Evolutionary conservation across 2,329 filamentous ascomycete genomes (phyloP), one percentile per base, ranked within the genome.

Genomic region (Talaromyces marneffei): DNA sequence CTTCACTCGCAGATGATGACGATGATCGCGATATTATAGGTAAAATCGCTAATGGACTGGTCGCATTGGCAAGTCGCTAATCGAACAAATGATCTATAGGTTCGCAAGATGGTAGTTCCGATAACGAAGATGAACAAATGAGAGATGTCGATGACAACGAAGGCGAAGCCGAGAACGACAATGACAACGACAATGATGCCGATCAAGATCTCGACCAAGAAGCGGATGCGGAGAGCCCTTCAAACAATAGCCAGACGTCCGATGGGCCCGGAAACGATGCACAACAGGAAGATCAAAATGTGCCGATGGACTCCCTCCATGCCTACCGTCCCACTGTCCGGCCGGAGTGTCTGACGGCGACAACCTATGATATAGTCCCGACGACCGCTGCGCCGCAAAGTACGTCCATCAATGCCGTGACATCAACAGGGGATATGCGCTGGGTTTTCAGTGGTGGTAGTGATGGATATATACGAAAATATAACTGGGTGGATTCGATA

Each of bases 311-410:
- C 64, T 67, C 64, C 44, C 69, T 71, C 56, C 76, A 75, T 42
- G 78, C 75, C 63, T 81, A 77, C 66, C 85, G 84, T 53, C 88
- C 87, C 0, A 81, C 78, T 55, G 82, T 92, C n/a, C 85, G 90
- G 0, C 82, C 87, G 10, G 92, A 96, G 70, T 89, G 87, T n/a
- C 78, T 96, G 55, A 87, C 83, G 1, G 93, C 94, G 14, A 79
- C 82, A 42, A 85, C 89, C 2, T 99, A 97, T 79, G 94, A 99
- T 72, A 96, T 99, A 63, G 89, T 96, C 1, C 94, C 94, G 1
- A 97, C 94, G 23, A 97, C 97, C 78, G 94, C 94, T 1, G 94
- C 94, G 2, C 94, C 94, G 0, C 92, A 97, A 74, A 90, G 91
- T 64, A 99, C 94, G 2, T 97, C 92, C 58, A 91, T 99, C 75